phyloP scores from a whole-genome alignment of 257 asterid genomes.

The Przewalskia tangutica region DNA sequence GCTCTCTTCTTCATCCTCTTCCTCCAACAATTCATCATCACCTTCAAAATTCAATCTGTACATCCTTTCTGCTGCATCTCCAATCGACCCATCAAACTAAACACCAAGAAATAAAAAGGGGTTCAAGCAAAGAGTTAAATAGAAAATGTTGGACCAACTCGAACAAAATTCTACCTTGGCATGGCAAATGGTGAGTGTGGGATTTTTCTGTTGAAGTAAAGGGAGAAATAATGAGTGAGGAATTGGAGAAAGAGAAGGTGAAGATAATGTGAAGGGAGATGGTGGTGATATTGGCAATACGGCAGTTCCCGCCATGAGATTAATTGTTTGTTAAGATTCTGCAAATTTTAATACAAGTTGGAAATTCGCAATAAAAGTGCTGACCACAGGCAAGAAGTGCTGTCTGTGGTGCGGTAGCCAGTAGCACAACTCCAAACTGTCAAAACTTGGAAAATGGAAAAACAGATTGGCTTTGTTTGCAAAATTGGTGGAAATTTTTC shows the following conservation, averaged over 20 bases:
- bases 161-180: slow-evolving; percentile 14
- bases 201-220: not conserved
- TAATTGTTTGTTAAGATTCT: not conserved
- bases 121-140: not conserved
- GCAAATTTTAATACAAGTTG: not conserved
- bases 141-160: not conserved
- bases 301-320: slow-evolving; percentile 6
- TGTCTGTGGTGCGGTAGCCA: too few relatives aligned
- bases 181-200: not conserved
- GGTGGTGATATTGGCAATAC: not conserved
- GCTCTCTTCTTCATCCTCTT: slow-evolving; percentile 16
- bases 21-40: slow-evolving; percentile 9
- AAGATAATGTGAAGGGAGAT: not conserved
- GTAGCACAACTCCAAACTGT: too few relatives aligned
- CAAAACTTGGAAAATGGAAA: too few relatives aligned
- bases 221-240: not conserved
- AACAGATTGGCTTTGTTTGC: too few relatives aligned
- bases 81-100: not conserved
- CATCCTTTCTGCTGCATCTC: slow-evolving; percentile 17
- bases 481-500: too few relatives aligned
- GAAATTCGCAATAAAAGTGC: not conserved
- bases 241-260: not conserved
- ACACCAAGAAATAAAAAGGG: not conserved
- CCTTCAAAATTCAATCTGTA: slow-evolving; percentile 10
- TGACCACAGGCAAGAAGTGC: too few relatives aligned